Evolutionary conservation across 352 stramenopile genomes (phyloP).

Genomic region (Phytophthora crassamura): DNA sequence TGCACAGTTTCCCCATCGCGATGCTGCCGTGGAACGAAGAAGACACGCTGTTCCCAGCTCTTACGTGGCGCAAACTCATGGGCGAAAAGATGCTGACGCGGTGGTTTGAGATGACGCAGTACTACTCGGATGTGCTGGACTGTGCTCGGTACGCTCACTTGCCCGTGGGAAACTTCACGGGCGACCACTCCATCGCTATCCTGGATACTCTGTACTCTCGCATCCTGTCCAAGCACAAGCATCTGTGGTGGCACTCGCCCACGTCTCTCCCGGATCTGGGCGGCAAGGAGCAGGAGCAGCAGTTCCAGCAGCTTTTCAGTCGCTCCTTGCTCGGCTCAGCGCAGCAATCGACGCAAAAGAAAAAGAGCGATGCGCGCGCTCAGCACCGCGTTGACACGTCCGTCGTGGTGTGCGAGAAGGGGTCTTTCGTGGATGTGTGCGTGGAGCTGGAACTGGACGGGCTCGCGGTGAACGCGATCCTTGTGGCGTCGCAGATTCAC

Average conservation of each 20-base stretch:
- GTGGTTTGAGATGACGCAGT: constrained; percentile 86
- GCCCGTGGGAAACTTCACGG: constrained; percentile 95
- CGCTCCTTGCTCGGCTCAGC: constrained; percentile 46
- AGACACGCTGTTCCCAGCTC: constrained; percentile 83
- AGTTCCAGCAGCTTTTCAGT: constrained; percentile 78
- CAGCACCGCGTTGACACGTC: constrained; percentile 53
- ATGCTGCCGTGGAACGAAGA: constrained; percentile 87
- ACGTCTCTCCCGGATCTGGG: constrained; percentile 92
- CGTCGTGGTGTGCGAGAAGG: constrained; percentile 90
- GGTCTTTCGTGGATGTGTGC: constrained; percentile 89
- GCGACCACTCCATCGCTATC: constrained; percentile 91
- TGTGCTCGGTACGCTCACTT: constrained; percentile 92
- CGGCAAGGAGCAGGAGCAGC: constrained; percentile 84
- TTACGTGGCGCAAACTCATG: constrained; percentile 95
- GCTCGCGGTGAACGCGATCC: constrained; percentile 77
- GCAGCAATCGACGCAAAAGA: constrained; percentile 18
- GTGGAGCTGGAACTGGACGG: constrained; percentile 81
- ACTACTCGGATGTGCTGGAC: constrained; percentile 90
- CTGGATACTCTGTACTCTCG: constrained; percentile 95
- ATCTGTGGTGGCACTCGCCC: constrained; percentile 96
- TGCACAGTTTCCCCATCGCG: constrained; percentile 94
- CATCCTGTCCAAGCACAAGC: constrained; percentile 92
- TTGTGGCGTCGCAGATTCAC: constrained; percentile 75
- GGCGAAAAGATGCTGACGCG: constrained; percentile 77
- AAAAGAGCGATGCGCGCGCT: constrained; percentile 19